Percentiles rank a stretch among this genome's conserved stretches.
phyloP scores from a whole-genome alignment of 352 stramenopile genomes.

The Globisporangium echinulatum region DNA sequence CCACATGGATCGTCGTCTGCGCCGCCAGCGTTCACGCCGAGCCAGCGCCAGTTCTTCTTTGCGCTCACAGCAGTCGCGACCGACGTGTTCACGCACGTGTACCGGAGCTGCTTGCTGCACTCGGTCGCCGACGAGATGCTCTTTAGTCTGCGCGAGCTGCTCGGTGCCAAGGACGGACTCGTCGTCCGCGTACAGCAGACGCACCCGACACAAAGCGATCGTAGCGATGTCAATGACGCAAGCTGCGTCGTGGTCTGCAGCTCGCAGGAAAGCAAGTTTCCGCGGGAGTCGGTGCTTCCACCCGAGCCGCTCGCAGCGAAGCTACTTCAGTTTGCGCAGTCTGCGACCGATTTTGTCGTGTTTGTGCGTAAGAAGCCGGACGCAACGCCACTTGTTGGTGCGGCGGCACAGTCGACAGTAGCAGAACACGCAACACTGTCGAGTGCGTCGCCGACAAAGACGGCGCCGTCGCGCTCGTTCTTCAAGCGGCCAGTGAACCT shows the following conservation, averaged over 20 bases:
- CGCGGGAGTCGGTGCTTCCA: slow-evolving; percentile 8
- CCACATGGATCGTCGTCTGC: neutral
- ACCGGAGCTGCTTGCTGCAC: slow-evolving; percentile 45
- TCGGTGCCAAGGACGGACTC: slow-evolving; percentile 36
- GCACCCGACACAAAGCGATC: neutral
- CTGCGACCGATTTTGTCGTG: slow-evolving; percentile 7
- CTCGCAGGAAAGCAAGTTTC: slow-evolving; percentile 24
- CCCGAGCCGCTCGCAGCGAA: slow-evolving; percentile 26
- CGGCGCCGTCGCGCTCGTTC: slow-evolving; percentile 10
- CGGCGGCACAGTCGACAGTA: neutral
- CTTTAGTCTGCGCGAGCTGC: slow-evolving; percentile 36
- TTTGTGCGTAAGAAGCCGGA: slow-evolving; percentile 13
- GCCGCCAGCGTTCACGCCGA: slow-evolving; percentile 30
- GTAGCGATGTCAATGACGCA: neutral
- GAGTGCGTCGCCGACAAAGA: neutral
- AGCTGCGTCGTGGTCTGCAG: slow-evolving; percentile 19
- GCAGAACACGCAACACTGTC: neutral
- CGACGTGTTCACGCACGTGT: slow-evolving; percentile 48
- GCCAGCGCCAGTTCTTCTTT: slow-evolving; percentile 54
- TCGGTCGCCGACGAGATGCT: slow-evolving; percentile 37
- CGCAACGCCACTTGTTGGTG: neutral
- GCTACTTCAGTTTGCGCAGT: slow-evolving; percentile 24
- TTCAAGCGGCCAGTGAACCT: slow-evolving; percentile 21
- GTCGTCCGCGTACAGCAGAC: slow-evolving; percentile 21
- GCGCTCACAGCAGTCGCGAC: slow-evolving; percentile 37